These are phyloP conservation scores for Fusarium sp. DNA, from an alignment of 2,329 filamentous ascomycete genomes.

Conservation along the genomic window DNA sequence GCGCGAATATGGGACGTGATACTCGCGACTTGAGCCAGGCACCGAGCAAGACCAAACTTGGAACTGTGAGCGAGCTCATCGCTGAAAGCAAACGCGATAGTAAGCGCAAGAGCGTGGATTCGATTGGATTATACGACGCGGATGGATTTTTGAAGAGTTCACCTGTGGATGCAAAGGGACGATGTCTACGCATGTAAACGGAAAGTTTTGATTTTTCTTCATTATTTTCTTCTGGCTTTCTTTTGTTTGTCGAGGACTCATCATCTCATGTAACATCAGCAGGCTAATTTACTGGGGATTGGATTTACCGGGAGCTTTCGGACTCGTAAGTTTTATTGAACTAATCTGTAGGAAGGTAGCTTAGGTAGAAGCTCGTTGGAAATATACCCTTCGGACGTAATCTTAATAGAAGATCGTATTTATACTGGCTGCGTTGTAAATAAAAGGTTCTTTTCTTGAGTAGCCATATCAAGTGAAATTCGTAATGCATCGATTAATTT, in stretches of 20 bases:
- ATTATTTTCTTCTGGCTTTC: constrained; percentile 3
- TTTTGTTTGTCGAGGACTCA: constrained; percentile 21
- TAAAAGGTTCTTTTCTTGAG: background rate
- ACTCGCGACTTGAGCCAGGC: constrained; percentile 29
- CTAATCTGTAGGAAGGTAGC: constrained; percentile 20
- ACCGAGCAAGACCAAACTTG: constrained; percentile 35
- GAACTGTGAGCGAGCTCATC: constrained; percentile 43
- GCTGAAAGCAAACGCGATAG: constrained; percentile 38
- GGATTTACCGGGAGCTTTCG: background rate
- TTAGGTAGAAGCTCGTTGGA: constrained; percentile 32
- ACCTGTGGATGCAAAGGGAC: constrained; percentile 48
- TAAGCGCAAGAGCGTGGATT: constrained; percentile 50
- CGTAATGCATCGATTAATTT: constrained; percentile 4
- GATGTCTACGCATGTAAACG: constrained; percentile 44
- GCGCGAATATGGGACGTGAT: constrained; percentile 36
- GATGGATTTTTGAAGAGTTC: constrained; percentile 58
- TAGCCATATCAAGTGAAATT: background rate
- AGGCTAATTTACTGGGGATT: constrained; percentile 6
- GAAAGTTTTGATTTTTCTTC: background rate
- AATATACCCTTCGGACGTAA: constrained; percentile 41
- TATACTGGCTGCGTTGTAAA: background rate
- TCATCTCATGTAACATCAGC: constrained; percentile 11
- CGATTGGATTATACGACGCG: constrained; percentile 56
- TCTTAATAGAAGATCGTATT: constrained; percentile 36
- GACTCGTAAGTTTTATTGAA: background rate